Base-by-base conservation (phyloP, 164 flowering plant genomes). In the Magnolia sinica region DNA sequence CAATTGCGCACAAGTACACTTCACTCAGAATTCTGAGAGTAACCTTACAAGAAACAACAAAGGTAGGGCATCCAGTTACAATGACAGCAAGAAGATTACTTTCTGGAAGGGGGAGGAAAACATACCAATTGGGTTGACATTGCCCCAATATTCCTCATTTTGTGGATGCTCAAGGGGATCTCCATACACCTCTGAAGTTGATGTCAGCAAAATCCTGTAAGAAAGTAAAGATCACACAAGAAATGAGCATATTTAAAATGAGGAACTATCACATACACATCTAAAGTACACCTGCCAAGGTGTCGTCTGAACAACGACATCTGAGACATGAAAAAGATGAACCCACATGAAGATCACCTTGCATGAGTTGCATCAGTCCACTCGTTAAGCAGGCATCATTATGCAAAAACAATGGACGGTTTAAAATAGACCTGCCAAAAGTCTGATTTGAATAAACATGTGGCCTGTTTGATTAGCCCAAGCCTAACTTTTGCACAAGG, bases 121-220 rank as follows among this genome's bases (percentile, higher is more conserved):
- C 81, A 23, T 87, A 92, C 99, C 99, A 71, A 96, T 94, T 58
- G 99, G 99, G 82, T 96, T 96, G 55, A 96, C 99, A 89, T 96
- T 96, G 61, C 99, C 99, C 99, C 98, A 96, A 65, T 96, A 96
- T 76, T 84, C 90, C 80, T 96, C 99, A 19, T 85, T 86, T 52
- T 96, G 99, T 20, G 99, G 99, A 79, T 96, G 99, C 80, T 89
- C 89, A 80, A 96, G 97, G 68, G 99, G 99, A 84, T 96, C 99
- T 45, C 99, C 99, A 88, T 96, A 96, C 49, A 96, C 99, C 83
- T 96, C 98, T 45, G 98, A 94, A 63, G 99, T 96, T 73, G 98
- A 94, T 8, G 99, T 96, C 52, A 96, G 90, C 85, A 94, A 86
- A 82, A 96, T 95, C 89, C 95, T 90, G 86, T 76, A 59, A 50